phyloP scores from a whole-genome alignment of 805 yeast species.

The Wickerhamomyces hampshirensis region DNA sequence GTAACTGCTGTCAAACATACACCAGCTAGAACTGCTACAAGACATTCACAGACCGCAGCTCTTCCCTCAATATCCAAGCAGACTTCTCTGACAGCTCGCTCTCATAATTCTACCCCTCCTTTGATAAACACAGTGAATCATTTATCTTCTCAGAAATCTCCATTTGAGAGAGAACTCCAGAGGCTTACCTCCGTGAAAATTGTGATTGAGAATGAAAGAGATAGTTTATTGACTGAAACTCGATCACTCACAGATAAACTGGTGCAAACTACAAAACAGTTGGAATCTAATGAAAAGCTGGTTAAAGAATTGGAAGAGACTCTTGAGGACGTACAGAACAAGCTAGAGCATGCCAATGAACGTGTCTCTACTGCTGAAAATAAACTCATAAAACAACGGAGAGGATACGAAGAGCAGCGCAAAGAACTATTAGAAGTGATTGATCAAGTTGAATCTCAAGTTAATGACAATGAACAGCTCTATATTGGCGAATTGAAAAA shows the following conservation, averaged over 20 bases:
- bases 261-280: neutral
- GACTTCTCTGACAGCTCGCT: neutral
- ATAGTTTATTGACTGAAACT: constrained; percentile 35
- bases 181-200: constrained; percentile 14
- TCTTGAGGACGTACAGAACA: constrained; percentile 4
- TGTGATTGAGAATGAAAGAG: constrained; percentile 22
- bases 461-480: constrained; percentile 48
- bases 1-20: constrained; percentile 9
- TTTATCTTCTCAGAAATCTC: neutral
- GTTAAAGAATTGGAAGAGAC: constrained; percentile 13
- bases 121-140: neutral
- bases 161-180: constrained; percentile 18
- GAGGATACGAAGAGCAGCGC: constrained; percentile 47
- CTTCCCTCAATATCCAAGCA: constrained; percentile 3
- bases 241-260: constrained; percentile 24
- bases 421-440: constrained; percentile 56
- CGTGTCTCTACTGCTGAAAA: constrained; percentile 30
- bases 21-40: constrained; percentile 10
- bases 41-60: constrained; percentile 3
- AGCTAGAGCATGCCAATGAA: constrained; percentile 16
- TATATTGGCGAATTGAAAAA: constrained; percentile 43
- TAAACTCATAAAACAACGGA: constrained; percentile 41
- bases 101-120: constrained; percentile 10
- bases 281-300: constrained; percentile 9
- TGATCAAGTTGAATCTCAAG: constrained; percentile 49